These are phyloP conservation scores for Trichoderma pleuroti DNA, from an alignment of 2,329 filamentous ascomycete species.

Conservation along the genomic window DNA sequence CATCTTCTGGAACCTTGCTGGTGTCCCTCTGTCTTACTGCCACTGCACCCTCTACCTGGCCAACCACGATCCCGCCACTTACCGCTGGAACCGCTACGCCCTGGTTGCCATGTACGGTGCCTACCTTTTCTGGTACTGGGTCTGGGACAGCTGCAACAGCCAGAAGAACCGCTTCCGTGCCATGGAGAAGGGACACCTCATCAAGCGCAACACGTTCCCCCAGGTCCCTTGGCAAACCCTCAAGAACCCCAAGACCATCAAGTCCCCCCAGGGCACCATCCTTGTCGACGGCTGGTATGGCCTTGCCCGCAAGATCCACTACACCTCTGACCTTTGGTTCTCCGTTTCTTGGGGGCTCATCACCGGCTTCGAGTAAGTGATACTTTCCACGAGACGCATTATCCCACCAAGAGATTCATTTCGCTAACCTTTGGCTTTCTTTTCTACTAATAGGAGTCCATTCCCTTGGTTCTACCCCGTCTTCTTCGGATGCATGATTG, in stretches of 20 bases:
- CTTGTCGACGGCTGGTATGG: constrained; percentile 85
- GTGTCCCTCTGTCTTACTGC: constrained; percentile 87
- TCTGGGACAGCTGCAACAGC: constrained; percentile 89
- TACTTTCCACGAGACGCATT: neutral
- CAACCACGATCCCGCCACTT: constrained; percentile 73
- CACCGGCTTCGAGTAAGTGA: constrained; percentile 44
- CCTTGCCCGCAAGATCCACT: constrained; percentile 61
- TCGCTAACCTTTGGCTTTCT: constrained; percentile 6
- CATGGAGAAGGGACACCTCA: constrained; percentile 67
- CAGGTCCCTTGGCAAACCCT: constrained; percentile 86
- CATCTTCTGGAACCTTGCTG: constrained; percentile 95
- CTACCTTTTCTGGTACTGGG: constrained; percentile 84
- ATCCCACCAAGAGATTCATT: neutral
- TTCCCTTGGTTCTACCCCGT: constrained; percentile 90
- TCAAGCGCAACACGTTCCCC: constrained; percentile 77
- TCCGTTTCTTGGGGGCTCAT: constrained; percentile 50
- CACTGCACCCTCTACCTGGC: constrained; percentile 90
- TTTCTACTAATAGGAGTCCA: constrained; percentile 48
- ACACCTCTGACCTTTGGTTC: constrained; percentile 49
- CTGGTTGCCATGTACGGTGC: constrained; percentile 61
- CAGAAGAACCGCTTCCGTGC: constrained; percentile 92
- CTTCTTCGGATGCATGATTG: constrained; percentile 80
- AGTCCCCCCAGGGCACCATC: constrained; percentile 68
- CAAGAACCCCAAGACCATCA: constrained; percentile 75
- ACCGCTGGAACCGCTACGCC: constrained; percentile 69